Evolutionary conservation across 192 early-diverging fungal genomes (phyloP), one percentile per base, ranked within the genome.

Genomic region (Coemansia sp.): DNA sequence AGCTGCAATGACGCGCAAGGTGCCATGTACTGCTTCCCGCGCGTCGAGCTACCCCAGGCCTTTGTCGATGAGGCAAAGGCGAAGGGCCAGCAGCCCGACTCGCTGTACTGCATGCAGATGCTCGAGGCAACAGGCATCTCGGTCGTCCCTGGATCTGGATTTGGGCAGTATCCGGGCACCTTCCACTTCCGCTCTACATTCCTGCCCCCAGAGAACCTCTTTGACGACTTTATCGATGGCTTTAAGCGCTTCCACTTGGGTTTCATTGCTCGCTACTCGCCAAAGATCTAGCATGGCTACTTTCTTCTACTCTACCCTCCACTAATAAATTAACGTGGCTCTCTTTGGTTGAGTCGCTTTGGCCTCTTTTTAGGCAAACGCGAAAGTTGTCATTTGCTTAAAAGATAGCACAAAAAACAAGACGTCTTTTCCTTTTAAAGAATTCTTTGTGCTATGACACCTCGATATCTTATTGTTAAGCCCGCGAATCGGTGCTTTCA

Each of bases 101-200:
- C 86, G 55, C 84, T 92, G 53, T 99, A 99, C 84, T 93, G 92
- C 80, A 76, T 99, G 86, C 92, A 87, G 62, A 89, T 99, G 89
- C 78, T 99, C 48, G 88, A 98, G 68, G 87, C 91, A 19, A 99
- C 95, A 8, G 97, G 97, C 66, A 95, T 99, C 57, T 99, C 95
- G 77, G 93, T 98, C 38, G 93, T 99, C 19, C 91, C 95, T 5
- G 97, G 97, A 21, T 89, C 87, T 36, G 97, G 97, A 37, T 99
- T 99, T 72, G 90, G 91, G 44, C 97, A 99, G 85, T 87, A 87
- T 38, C 84, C 88, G 2, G 91, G 89, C 19, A 99, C 94, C 5
- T 95, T 86, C 82, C 97, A 99, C 82, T 98, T 99, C 89, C 88
- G 97, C 67, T 92, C 91, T 63, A 98, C 97, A 7, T 99, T 99